A percentile compares a stretch with the other conserved stretches of the same genome.
Conservation (phyloP, 129 eudicot species). For the Heracleum sosnowskyi region DNA sequence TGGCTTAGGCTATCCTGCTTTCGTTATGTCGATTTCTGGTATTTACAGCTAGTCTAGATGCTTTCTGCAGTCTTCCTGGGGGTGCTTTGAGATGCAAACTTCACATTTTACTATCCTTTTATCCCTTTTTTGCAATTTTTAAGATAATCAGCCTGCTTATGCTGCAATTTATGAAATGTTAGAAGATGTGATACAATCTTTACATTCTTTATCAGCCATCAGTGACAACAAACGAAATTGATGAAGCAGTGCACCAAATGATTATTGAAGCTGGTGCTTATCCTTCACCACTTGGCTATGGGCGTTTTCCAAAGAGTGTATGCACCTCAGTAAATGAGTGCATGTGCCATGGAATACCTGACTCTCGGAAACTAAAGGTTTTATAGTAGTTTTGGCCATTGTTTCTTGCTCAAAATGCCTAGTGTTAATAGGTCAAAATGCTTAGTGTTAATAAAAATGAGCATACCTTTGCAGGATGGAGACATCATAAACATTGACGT, state of each 20-base stretch:
- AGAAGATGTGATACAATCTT: background rate
- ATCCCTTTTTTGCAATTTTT: background rate
- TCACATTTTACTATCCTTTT: background rate
- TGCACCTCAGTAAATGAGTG: slow-evolving; percentile 97
- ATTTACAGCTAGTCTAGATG: background rate
- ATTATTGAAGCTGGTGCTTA: slow-evolving; percentile 96
- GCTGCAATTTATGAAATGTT: background rate
- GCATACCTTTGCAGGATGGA: slow-evolving; percentile 66
- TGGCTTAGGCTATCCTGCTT: background rate
- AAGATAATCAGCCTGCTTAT: background rate
- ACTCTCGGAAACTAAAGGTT: slow-evolving; percentile 93
- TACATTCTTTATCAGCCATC: slow-evolving; percentile 56
- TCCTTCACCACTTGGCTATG: slow-evolving; percentile 98
- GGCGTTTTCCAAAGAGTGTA: slow-evolving; percentile 94
- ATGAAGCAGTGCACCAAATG: slow-evolving; percentile 96
- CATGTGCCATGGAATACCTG: slow-evolving; percentile 99
- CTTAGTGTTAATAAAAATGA: background rate
- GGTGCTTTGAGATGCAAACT: background rate
- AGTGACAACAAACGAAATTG: slow-evolving; percentile 93
- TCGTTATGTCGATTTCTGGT: background rate
- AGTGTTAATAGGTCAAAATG: background rate
- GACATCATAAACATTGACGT: slow-evolving; percentile 97
- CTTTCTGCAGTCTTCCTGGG: background rate
- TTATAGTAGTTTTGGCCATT: background rate
- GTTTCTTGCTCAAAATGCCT: slow-evolving; percentile 6